These are phyloP conservation scores for Coelastrella sp. DNA, from an alignment of 139 green algal genomes.

Conservation along the genomic window DNA sequence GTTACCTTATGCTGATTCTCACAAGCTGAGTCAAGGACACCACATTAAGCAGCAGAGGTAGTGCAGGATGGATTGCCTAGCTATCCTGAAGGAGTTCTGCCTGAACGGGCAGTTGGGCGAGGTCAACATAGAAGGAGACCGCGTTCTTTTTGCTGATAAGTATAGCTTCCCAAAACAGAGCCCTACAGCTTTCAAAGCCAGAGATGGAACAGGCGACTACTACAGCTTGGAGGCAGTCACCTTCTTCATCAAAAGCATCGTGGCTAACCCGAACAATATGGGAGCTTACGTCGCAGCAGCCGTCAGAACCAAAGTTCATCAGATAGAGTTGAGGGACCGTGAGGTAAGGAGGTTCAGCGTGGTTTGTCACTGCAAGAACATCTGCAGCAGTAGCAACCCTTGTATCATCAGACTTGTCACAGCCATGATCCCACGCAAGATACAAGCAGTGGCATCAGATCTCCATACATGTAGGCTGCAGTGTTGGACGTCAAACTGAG, in stretches of 20 bases:
- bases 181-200: constrained; percentile 53
- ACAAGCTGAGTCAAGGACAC: too few relatives aligned
- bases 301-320: neutral
- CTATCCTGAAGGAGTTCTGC: constrained; percentile 51
- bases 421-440: too few relatives aligned
- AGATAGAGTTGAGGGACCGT: constrained; percentile 26
- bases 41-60: too few relatives aligned
- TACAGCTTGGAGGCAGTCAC: constrained; percentile 37
- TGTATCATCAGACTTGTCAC: neutral
- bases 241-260: constrained; percentile 31
- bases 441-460: too few relatives aligned
- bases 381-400: neutral
- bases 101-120: constrained; percentile 26
- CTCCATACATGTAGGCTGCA: too few relatives aligned
- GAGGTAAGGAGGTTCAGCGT: neutral
- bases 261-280: neutral
- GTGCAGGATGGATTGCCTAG: constrained; percentile 54
- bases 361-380: neutral
- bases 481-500: too few relatives aligned
- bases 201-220: constrained; percentile 33
- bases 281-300: constrained; percentile 17
- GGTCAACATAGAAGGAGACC: constrained; percentile 26
- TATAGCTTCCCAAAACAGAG: constrained; percentile 54
- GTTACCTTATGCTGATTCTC: too few relatives aligned
- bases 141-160: constrained; percentile 51